Base-by-base conservation (phyloP, 2,329 filamentous ascomycete genomes). In the Arthrobotrys megalospora region DNA sequence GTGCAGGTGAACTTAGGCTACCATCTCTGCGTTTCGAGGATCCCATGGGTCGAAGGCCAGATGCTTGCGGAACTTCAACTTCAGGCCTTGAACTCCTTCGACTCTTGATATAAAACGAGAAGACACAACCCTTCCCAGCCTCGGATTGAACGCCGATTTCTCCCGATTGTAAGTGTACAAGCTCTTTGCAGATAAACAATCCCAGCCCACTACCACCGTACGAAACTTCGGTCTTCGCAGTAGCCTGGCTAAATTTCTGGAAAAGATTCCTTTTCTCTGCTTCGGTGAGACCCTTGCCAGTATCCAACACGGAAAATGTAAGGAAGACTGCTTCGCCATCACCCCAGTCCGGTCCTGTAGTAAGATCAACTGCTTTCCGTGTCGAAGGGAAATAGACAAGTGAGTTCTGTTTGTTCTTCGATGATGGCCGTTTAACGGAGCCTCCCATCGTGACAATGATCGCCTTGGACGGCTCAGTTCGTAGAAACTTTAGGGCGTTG, bases 131-230 rank as follows among this genome's bases (percentile, higher is more conserved):
- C 48, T 89, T 86, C 10, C 90, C 91, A 75, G 89, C 88, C 80
- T 89, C 86, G 0, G 91, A 92, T 0, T 88, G 87, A 1, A 94
- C 91, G 10, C 91, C 91, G 69, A 94, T 93, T 82, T 93, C 91
- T 1, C 92, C 92, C 12, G 92, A 92, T 84, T 94, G 92, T 64
- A 94, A 85, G 82, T 94, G 91, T 0, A 91, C 92, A 62, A 94
- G 85, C 81, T 92, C 91, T 43, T 91, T 88, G 6, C 90, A 93
- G 82, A 94, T 94, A 85, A 93, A 94, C 0, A 94, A 85, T 0
- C 91, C 91, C 0, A 93, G 85, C 0, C 91, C 91, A 0, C 89
- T 91, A 6, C 91, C 91, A 34, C 91, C 91, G 79, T 92, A 93
- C 80, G 91, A 90, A 2, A 92, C 90, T 81, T 93, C 91, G 0